Conservation (phyloP, 495 filamentous ascomycete species). For the Zalerion maritima region DNA sequence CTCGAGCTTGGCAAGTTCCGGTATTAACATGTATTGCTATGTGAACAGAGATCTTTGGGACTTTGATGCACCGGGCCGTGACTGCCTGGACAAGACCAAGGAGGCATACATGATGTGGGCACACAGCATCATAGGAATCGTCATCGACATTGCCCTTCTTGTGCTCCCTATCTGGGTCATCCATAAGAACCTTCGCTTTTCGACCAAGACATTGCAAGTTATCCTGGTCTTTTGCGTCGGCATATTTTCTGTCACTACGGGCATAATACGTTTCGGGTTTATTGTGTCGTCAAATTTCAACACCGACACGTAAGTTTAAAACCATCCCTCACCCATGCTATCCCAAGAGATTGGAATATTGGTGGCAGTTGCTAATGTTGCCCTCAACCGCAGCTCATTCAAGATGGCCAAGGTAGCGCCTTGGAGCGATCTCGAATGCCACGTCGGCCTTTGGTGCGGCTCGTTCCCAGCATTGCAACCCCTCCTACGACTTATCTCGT, state of each 20-base stretch:
- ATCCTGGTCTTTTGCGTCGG: slow-evolving; percentile 18
- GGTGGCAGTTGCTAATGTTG: no score
- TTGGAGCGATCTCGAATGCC: slow-evolving; percentile 21
- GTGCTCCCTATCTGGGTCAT: slow-evolving; percentile 21
- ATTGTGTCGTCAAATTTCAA: slow-evolving; percentile 7
- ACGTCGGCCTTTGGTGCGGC: slow-evolving; percentile 20
- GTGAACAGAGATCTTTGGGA: slow-evolving; percentile 3
- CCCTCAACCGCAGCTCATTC: slow-evolving; percentile 8
- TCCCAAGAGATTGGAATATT: slow-evolving; percentile 1
- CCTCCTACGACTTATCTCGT: slow-evolving; percentile 11
- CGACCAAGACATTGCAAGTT: slow-evolving; percentile 14
- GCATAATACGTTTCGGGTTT: slow-evolving; percentile 12
- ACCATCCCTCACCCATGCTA: background rate
- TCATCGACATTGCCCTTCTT: slow-evolving; percentile 14
- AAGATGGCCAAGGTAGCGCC: slow-evolving; percentile 14
- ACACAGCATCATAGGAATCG: slow-evolving; percentile 12
- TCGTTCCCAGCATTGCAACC: slow-evolving; percentile 19
- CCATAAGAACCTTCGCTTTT: slow-evolving; percentile 16
- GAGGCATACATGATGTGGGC: slow-evolving; percentile 10
- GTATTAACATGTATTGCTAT: slow-evolving; percentile 1
- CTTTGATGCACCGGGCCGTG: slow-evolving; percentile 1
- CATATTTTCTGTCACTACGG: slow-evolving; percentile 14
- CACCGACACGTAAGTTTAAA: slow-evolving; percentile 8
- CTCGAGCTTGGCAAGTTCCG: no score
- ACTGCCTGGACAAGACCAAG: slow-evolving; percentile 5